Conservation (phyloP, 2,329 filamentous ascomycete genomes). For the Botrytis sinoallii region DNA sequence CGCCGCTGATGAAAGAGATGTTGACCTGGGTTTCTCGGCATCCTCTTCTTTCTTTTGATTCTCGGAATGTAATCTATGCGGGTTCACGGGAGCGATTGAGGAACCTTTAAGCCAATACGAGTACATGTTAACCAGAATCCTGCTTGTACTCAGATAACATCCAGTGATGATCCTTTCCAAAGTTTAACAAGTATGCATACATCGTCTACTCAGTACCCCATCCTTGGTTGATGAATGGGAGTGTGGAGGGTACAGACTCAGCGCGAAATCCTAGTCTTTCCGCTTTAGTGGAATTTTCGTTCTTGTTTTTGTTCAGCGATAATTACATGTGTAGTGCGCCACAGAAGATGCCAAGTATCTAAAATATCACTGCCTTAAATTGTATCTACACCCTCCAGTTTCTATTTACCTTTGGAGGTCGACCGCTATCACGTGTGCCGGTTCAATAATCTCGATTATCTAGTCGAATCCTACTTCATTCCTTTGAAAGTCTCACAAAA, state of each 20-base stretch:
- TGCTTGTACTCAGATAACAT: conserved; percentile 1
- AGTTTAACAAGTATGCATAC: background rate
- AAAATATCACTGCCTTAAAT: background rate
- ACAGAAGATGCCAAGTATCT: background rate
- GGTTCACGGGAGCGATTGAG: background rate
- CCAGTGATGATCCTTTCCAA: conserved; percentile 13
- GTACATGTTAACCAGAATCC: background rate
- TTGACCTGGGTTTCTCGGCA: background rate
- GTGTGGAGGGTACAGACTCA: background rate
- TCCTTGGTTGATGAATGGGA: background rate
- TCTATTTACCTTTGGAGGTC: no score
- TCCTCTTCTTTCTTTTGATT: background rate
- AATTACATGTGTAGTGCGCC: background rate
- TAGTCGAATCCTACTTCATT: background rate
- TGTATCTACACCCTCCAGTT: background rate
- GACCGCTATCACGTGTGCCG: background rate
- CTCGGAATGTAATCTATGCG: background rate
- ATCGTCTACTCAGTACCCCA: background rate
- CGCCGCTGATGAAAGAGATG: conserved; percentile 5
- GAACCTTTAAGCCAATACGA: background rate
- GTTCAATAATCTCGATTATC: background rate
- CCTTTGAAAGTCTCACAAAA: background rate
- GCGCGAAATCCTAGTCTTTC: background rate
- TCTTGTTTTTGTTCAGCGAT: background rate
- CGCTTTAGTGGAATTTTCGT: background rate